Percentiles rank a stretch among this genome's conserved stretches.
phyloP scores from a whole-genome alignment of 1,284 basidiomycete genomes.

The Fomitopsis betulina region DNA sequence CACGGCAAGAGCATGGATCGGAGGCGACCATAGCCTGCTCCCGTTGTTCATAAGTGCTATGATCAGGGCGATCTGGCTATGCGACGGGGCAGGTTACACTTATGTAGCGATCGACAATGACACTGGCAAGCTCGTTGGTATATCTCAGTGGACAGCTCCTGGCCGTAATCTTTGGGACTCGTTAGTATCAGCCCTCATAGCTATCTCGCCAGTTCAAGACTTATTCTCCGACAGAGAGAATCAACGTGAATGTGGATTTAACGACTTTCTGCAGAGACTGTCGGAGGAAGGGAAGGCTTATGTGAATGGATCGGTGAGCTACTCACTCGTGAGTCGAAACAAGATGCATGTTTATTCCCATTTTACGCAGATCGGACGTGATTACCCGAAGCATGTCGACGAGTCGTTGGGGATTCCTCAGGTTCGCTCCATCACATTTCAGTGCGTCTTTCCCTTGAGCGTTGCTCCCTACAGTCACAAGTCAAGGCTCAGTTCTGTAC shows the following conservation, averaged over 20 bases:
- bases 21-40: too few species aligned
- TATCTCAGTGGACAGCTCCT: background rate
- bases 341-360: background rate
- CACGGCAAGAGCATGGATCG: too few species aligned
- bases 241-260: background rate
- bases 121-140: background rate
- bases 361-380: background rate
- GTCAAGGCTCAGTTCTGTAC: slow-evolving; percentile 2
- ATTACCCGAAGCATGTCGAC: slow-evolving; percentile 2
- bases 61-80: background rate
- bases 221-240: background rate
- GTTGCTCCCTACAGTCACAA: background rate
- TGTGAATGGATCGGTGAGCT: background rate
- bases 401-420: background rate
- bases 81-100: background rate
- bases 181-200: background rate
- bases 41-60: background rate
- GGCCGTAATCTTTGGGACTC: background rate
- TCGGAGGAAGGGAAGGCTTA: background rate
- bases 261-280: background rate
- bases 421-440: background rate
- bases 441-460: background rate
- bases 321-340: background rate
- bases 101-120: background rate
- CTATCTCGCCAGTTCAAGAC: background rate